Conservation (phyloP, 2,329 filamentous ascomycete species). For the Fusarium sp. region DNA sequence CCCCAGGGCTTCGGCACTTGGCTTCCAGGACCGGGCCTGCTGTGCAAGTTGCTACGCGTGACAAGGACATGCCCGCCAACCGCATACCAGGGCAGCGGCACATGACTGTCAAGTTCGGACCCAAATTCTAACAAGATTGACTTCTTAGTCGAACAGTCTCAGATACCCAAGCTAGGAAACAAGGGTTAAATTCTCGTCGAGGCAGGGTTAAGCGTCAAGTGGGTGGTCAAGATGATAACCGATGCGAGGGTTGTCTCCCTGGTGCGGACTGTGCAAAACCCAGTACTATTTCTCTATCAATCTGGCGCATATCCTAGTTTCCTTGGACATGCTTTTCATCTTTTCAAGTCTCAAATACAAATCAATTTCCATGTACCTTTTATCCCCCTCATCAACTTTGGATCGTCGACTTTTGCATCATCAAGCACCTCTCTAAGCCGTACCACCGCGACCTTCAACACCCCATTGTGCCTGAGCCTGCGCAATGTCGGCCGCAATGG, state of each 20-base stretch:
- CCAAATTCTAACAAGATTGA: background rate
- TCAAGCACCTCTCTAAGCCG: background rate
- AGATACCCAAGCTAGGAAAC: background rate
- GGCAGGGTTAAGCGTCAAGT: background rate
- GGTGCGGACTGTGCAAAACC: background rate
- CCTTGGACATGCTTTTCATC: background rate
- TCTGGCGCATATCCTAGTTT: background rate
- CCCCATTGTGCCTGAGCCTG: slow-evolving; percentile 31
- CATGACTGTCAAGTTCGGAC: background rate
- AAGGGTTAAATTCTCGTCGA: background rate
- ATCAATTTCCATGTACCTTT: background rate
- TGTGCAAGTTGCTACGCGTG: background rate
- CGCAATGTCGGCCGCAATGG: slow-evolving; percentile 18
- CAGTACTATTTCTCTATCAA: background rate
- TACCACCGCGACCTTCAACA: slow-evolving; percentile 29
- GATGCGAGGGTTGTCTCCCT: background rate
- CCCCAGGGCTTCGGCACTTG: background rate
- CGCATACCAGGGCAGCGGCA: background rate
- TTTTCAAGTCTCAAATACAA: background rate
- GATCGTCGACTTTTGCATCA: background rate
- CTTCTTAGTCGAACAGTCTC: background rate
- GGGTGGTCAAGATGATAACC: background rate
- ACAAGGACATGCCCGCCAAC: background rate
- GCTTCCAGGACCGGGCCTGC: background rate
- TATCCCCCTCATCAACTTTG: background rate